These are phyloP conservation scores for Funneliformis caledonium DNA, from an alignment of 371 early-diverging fungal species.

Conservation along the genomic window DNA sequence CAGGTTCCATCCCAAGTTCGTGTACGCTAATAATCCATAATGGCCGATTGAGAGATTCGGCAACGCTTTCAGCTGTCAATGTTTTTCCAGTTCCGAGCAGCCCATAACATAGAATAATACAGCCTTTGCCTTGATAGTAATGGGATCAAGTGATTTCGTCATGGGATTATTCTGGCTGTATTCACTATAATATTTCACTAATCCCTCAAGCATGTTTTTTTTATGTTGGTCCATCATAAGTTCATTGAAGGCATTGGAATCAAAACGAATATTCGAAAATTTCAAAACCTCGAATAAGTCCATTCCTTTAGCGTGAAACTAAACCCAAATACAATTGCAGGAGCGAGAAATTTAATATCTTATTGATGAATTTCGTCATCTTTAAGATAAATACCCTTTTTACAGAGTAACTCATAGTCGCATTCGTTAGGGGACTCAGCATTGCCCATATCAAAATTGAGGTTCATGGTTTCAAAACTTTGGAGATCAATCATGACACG, in stretches of 20 bases:
- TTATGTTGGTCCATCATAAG: neutral
- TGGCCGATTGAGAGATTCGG: slow-evolving; percentile 49
- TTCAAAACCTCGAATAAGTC: neutral
- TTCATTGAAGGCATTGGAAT: neutral
- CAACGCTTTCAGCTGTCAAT: neutral
- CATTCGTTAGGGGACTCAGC: neutral
- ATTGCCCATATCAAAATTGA: neutral
- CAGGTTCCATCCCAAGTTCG: slow-evolving; percentile 57
- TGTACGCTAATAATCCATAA: slow-evolving; percentile 59
- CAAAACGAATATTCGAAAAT: neutral
- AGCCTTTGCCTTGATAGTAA: slow-evolving; percentile 40
- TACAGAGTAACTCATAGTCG: neutral
- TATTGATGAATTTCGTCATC: no score
- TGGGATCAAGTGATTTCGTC: neutral
- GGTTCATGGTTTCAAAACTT: neutral
- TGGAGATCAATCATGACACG: slow-evolving; percentile 3
- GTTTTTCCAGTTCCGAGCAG: neutral
- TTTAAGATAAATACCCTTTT: neutral
- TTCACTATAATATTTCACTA: neutral
- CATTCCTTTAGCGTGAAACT: neutral
- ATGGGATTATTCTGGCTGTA: no score
- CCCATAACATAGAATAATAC: slow-evolving; percentile 59
- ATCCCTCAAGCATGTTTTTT: neutral
- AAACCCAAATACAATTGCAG: neutral
- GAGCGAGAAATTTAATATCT: neutral